phyloP scores from a whole-genome alignment of 2,329 filamentous ascomycete species.

The Cercospora sp. region DNA sequence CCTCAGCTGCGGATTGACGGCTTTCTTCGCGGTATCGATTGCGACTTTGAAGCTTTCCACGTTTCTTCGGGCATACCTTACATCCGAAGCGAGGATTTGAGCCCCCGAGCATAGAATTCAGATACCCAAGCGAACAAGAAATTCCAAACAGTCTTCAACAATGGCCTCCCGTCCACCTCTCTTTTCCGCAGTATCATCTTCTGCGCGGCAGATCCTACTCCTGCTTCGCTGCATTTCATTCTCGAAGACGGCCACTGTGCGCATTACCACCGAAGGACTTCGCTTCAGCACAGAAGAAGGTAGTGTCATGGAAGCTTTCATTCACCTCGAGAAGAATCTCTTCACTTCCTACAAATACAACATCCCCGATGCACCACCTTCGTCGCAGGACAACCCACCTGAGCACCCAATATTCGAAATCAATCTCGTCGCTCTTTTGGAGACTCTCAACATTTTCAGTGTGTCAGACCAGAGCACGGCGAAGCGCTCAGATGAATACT shows the following conservation, averaged over 20 bases:
- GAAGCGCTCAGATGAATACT: constrained; percentile 41
- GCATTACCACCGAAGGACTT: constrained; percentile 81
- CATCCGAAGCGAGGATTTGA: not conserved
- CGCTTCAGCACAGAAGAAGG: constrained; percentile 86
- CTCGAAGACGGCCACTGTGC: constrained; percentile 61
- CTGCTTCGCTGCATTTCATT: constrained; percentile 64
- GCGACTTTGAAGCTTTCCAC: constrained; percentile 19
- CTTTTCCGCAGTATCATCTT: constrained; percentile 75
- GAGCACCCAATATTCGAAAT: constrained; percentile 76
- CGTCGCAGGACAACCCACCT: constrained; percentile 40
- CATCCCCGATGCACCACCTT: constrained; percentile 44
- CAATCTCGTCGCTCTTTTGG: constrained; percentile 80
- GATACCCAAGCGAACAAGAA: constrained; percentile 13
- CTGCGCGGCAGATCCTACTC: constrained; percentile 71
- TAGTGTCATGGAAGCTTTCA: constrained; percentile 83
- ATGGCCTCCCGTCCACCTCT: constrained; percentile 53
- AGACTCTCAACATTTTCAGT: constrained; percentile 93
- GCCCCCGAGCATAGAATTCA: not conserved
- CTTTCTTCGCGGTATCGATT: constrained; percentile 28
- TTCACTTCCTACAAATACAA: constrained; percentile 84
- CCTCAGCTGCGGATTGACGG: constrained; percentile 24
- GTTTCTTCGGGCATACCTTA: constrained; percentile 2
- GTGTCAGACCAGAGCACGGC: constrained; percentile 51
- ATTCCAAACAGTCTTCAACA: constrained; percentile 29
- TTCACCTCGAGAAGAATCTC: constrained; percentile 82